Base-by-base conservation (phyloP, 2,329 filamentous ascomycete genomes). In the Xylaria sp. region DNA sequence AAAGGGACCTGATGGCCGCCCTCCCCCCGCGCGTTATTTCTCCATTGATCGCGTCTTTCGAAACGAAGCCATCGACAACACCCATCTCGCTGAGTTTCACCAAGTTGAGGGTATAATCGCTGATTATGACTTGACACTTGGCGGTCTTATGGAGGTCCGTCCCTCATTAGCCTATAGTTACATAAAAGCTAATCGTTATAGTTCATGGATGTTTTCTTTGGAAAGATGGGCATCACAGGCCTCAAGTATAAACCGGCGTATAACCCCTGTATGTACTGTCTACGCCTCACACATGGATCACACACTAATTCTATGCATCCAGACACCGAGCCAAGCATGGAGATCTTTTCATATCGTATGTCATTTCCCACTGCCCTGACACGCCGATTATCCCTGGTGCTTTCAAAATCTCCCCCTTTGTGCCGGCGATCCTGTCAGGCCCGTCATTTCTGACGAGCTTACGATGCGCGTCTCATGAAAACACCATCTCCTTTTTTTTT, bases 71-170 rank as follows among this genome's bases (percentile, higher is more conserved):
- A 94, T 99, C 66, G 96, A 99, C 78, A 58, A 58, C n/a, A 58
- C 54, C 12, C 96, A 99, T 85, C 83, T 99, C 77, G 94, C 94
- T 47, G 96, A 99, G 81, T 99, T 99, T 86, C 96, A 98, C 84
- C 96, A 99, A 80, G 93, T 99, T 40, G 96, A 99, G 83, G 96
- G 96, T 82, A 96, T 99, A 63, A 98, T 99, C 82, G 96, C 96
- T 32, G 96, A 99, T 82, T 98, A 97, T 80, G 92, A 92, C 42
- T 86, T 99, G 71, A 97, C 95, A 0, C 88, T 99, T 25, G 96
- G 96, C 74, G 96, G 95, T 57, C 85, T 98, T 68, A 97, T 97
- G 86, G 93, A 87, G 62, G 62, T 65, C 59, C 47, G 62, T 65
- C 54, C 12, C 23, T 53, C 25, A 13, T 12, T 53, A 27, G 25